phyloP scores from a whole-genome alignment of 2,329 filamentous ascomycete species.

The Aspergillus amoenus region DNA sequence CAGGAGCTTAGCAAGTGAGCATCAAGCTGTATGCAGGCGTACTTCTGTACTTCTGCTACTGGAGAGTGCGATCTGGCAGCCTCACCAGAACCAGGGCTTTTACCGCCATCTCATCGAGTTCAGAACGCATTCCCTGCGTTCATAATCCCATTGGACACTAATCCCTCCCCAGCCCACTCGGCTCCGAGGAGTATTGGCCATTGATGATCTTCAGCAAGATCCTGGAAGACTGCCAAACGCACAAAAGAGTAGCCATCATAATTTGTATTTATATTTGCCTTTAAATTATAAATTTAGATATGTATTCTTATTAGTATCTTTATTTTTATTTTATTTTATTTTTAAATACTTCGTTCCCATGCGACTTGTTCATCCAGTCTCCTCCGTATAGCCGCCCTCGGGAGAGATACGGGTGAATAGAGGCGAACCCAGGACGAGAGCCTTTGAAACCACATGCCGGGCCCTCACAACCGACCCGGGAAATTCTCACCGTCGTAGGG shows the following conservation, averaged over 20 bases:
- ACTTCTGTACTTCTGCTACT: not conserved
- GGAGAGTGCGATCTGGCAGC: too few relatives aligned
- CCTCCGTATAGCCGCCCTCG: not conserved
- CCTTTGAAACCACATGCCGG: not conserved
- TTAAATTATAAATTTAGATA: not conserved
- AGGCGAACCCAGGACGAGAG: not conserved
- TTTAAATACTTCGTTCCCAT: too few relatives aligned
- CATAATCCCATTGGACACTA: conserved; percentile 16
- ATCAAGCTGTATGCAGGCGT: not conserved
- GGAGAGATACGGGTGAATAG: not conserved
- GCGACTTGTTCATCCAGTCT: not conserved
- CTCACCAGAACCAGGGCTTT: not conserved
- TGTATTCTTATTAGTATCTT: too few relatives aligned
- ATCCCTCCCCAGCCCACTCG: conserved; percentile 9
- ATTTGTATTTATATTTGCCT: not conserved
- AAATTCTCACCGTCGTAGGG: conserved; percentile 2
- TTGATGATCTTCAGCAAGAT: conserved; percentile 6
- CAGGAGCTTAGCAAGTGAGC: not conserved
- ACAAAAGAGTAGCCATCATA: not conserved
- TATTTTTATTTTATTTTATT: too few relatives aligned
- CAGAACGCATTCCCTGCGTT: conserved; percentile 5
- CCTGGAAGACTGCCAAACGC: conserved; percentile 8
- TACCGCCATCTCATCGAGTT: conserved; percentile 6
- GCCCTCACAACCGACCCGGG: not conserved
- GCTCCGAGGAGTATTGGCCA: conserved; percentile 3